Evolutionary conservation across 108 stramenopile species (phyloP).

Genomic region (Poteriospumella lacustris): DNA sequence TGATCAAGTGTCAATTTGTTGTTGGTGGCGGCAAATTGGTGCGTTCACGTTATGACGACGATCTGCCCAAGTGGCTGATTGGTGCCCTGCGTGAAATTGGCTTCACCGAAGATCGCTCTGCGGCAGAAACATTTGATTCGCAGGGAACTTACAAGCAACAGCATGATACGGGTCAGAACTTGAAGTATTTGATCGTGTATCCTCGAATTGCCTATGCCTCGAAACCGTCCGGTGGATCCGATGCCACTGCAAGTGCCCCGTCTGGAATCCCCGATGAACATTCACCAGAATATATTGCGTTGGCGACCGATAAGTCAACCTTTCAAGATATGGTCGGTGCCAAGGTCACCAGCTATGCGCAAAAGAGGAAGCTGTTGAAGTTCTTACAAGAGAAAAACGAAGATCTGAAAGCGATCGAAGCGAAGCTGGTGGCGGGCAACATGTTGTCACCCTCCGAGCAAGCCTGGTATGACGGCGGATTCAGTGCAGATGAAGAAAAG

Average conservation of each 20-base stretch:
- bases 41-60: conserved; percentile 23
- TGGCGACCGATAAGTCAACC: background rate
- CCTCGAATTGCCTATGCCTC: background rate
- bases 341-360: background rate
- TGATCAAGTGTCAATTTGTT: conserved; percentile 2
- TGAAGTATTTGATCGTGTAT: conserved; percentile 19
- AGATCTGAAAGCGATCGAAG: background rate
- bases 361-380: background rate
- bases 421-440: background rate
- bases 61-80: conserved; percentile 19
- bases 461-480: background rate
- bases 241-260: background rate
- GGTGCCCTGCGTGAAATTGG: conserved; percentile 12
- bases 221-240: background rate
- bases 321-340: background rate
- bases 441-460: conserved; percentile 8
- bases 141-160: conserved; percentile 25
- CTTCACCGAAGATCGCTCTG: background rate
- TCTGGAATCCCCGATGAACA: background rate
- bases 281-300: background rate
- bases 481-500: conserved; percentile 6
- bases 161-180: conserved; percentile 27
- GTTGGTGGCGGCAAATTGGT: conserved; percentile 24
- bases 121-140: conserved; percentile 5
- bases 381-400: background rate